Evolutionary conservation across 345 rosid genomes (phyloP), one percentile per base, ranked within the genome.

Genomic region (Euphorbia tirucalli): DNA sequence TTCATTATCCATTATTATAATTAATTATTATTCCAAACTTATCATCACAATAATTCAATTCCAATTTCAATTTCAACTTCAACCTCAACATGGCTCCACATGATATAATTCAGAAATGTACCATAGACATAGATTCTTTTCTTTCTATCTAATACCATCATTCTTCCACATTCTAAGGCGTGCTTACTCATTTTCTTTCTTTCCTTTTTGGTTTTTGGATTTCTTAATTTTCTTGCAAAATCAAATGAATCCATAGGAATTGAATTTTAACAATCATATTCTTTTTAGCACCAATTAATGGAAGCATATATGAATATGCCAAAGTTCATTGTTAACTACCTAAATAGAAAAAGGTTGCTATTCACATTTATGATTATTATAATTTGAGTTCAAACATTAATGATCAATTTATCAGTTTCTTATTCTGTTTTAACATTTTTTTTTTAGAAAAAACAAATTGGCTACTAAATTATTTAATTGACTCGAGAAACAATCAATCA

Each of bases 1-100:
- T 70, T 57, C 80, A 75, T 77, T 58, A 70, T 74, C 66, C 71
- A 56, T 60, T 61, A 79, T 79, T 52, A n/a, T n/a, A n/a, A n/a
- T n/a, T n/a, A n/a, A 18, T 50, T 50, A 52, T n/a, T 54, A 81
- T 74, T 63, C 77, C 71, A 61, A 27, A 75, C 82, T 80, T 77
- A 61, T 71, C 80, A 54, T 64, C 11, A 59, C 65, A 66, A 78
- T 74, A 50, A 75, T 77, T 65, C 70, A 61, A 64, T 35, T 68
- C n/a, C n/a, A n/a, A n/a, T n/a, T n/a, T n/a, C n/a, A n/a, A n/a
- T n/a, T n/a, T n/a, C n/a, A n/a, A n/a, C n/a, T n/a, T n/a, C n/a
- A n/a, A n/a, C n/a, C n/a, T 61, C 65, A 66, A 60, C 55, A 63
- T 41, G 66, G 39, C 75, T 49, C 61, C 68, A 52, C 61, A 60